Evolutionary conservation across 495 filamentous ascomycete species (phyloP).

Genomic region (Annulohypoxylon maeteangense): DNA sequence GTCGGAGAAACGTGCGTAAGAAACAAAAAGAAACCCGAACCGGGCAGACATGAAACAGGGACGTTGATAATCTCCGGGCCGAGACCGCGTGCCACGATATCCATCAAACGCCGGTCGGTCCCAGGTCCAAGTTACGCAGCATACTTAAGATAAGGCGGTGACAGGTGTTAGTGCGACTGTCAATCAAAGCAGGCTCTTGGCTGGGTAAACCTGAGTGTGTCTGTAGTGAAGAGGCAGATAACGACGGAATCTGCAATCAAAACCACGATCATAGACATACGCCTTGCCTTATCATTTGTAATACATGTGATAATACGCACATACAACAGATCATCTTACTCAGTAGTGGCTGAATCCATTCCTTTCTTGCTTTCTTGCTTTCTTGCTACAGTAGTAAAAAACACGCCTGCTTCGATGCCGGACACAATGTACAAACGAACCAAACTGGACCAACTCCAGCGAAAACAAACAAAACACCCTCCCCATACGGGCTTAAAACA

Average conservation of each 20-base stretch:
- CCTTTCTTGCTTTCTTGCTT: no score
- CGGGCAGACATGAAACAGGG: constrained; percentile 1
- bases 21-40: background rate
- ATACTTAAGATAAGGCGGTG: background rate
- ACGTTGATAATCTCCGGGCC: background rate
- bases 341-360: constrained; percentile 12
- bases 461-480: background rate
- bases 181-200: background rate
- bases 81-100: background rate
- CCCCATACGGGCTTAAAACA: background rate
- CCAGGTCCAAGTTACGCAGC: background rate
- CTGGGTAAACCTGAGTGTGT: background rate
- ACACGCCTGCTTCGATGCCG: constrained; percentile 38
- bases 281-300: background rate
- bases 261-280: background rate
- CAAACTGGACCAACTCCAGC: background rate
- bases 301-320: background rate
- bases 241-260: background rate
- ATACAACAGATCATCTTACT: background rate
- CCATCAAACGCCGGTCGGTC: background rate
- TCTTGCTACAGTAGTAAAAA: constrained; percentile 15
- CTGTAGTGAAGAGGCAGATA: background rate
- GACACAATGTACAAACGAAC: constrained; percentile 23
- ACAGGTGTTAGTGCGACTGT: background rate
- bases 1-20: background rate